Evolutionary conservation across 768 basidiomycete species (phyloP).

Genomic region (Termitomyces sp.): DNA sequence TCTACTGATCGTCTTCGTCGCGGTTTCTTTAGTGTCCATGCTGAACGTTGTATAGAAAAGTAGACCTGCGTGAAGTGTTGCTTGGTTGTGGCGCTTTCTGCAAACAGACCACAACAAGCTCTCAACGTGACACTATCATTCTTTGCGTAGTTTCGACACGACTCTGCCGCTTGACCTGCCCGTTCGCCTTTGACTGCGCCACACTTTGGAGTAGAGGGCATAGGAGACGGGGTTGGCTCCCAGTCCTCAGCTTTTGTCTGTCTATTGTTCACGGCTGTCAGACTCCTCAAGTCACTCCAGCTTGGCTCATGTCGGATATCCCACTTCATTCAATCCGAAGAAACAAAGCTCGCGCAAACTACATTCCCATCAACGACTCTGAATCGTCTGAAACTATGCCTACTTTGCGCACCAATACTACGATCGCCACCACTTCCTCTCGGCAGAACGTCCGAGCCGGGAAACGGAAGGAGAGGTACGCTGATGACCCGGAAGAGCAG

Average conservation of each 20-base stretch:
- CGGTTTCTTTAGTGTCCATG: conserved; percentile 29
- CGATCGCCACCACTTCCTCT: conserved; percentile 21
- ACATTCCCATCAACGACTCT: conserved; percentile 36
- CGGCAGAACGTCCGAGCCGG: conserved; percentile 24
- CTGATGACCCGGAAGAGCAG: conserved; percentile 62
- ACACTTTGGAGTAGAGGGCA: neutral
- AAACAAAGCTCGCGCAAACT: conserved; percentile 42
- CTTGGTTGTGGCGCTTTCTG: neutral
- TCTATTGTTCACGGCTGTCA: neutral
- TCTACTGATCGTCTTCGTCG: conserved; percentile 45
- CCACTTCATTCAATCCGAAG: conserved; percentile 59
- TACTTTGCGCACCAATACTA: conserved; percentile 18
- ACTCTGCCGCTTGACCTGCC: neutral
- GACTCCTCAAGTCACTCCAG: neutral
- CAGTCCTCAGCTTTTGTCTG: neutral
- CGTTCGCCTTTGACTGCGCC: neutral
- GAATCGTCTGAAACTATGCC: conserved; percentile 22
- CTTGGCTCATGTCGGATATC: conserved; percentile 57
- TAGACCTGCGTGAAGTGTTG: neutral
- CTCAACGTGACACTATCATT: neutral
- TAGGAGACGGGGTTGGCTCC: neutral
- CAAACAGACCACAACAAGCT: conserved; percentile 8
- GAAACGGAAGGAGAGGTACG: conserved; percentile 51
- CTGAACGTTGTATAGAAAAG: neutral
- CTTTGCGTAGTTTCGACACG: neutral